phyloP scores from a whole-genome alignment of 441 rosid genomes.

The Pelargonium myrrhifolium region DNA sequence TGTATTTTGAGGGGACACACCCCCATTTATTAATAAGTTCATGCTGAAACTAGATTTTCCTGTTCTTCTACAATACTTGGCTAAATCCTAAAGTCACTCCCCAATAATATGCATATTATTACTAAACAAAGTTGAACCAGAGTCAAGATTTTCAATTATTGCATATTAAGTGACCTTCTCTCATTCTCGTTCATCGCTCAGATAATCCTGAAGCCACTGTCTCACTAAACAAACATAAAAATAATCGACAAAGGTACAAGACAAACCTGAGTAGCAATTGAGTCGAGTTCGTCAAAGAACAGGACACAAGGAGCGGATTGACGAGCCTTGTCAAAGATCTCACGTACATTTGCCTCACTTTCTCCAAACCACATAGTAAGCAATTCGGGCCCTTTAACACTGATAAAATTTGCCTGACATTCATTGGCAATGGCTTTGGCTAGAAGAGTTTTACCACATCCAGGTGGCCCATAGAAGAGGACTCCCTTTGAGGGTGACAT shows the following conservation, averaged over 20 bases:
- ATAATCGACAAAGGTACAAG: background rate
- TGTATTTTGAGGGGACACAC: too few relatives aligned
- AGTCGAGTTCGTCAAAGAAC: conserved; percentile 49
- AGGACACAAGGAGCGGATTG: conserved; percentile 61
- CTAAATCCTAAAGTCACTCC: too few relatives aligned
- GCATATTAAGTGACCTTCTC: background rate
- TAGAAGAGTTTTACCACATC: conserved; percentile 58
- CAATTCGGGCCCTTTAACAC: conserved; percentile 26
- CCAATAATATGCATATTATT: too few relatives aligned
- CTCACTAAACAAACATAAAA: background rate
- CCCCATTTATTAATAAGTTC: too few relatives aligned
- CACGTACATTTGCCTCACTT: conserved; percentile 60
- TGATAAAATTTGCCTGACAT: conserved; percentile 59
- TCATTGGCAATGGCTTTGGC: conserved; percentile 66
- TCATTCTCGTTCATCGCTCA: background rate
- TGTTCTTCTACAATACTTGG: too few relatives aligned
- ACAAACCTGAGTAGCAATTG: conserved; percentile 55
- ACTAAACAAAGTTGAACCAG: background rate
- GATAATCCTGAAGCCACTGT: background rate
- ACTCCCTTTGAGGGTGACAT: conserved; percentile 59
- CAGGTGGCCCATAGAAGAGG: conserved; percentile 62
- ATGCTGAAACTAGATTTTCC: too few relatives aligned
- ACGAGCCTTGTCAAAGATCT: conserved; percentile 61
- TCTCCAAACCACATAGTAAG: conserved; percentile 72
- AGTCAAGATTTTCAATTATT: background rate